phyloP scores from a whole-genome alignment of 2,329 filamentous ascomycete genomes.

The Nannizziopsis barbatae region DNA sequence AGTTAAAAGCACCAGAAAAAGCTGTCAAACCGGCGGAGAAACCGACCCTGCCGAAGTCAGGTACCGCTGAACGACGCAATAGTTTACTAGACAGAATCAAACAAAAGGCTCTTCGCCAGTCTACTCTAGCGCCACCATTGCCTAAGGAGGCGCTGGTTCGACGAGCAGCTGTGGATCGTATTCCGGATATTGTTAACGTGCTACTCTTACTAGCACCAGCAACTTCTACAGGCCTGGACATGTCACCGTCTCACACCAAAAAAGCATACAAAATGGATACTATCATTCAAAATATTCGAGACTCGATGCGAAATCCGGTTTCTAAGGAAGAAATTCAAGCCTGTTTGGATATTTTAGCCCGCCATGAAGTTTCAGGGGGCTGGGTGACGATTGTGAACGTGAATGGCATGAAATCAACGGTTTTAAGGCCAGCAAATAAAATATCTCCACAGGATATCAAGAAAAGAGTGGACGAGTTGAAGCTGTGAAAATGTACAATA shows the following conservation, averaged over 20 bases:
- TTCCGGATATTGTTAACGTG: constrained; percentile 56
- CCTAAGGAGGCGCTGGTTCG: constrained; percentile 49
- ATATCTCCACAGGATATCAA: constrained; percentile 29
- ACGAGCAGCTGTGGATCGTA: constrained; percentile 54
- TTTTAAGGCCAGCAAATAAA: constrained; percentile 34
- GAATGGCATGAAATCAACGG: constrained; percentile 36
- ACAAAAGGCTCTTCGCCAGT: constrained; percentile 50
- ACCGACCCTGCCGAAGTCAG: constrained; percentile 17
- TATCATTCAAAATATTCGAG: constrained; percentile 54
- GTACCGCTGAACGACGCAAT: constrained; percentile 37
- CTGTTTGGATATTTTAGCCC: constrained; percentile 39
- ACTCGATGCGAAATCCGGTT: constrained; percentile 49
- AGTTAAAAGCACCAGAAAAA: constrained; percentile 23
- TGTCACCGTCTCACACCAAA: constrained; percentile 38
- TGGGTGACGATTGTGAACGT: constrained; percentile 42
- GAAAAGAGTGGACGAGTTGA: constrained; percentile 20
- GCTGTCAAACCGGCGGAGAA: constrained; percentile 9
- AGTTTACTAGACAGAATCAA: constrained; percentile 66
- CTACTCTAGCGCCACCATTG: constrained; percentile 35
- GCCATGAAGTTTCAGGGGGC: constrained; percentile 37
- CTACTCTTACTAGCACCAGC: constrained; percentile 49
- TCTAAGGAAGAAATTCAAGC: constrained; percentile 38
- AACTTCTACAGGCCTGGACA: constrained; percentile 23
- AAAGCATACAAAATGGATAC: constrained; percentile 56
- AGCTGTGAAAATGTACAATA: constrained; percentile 3